These are phyloP conservation scores for Colletotrichum sp. DNA, from an alignment of 2,329 filamentous ascomycete genomes.

Conservation along the genomic window DNA sequence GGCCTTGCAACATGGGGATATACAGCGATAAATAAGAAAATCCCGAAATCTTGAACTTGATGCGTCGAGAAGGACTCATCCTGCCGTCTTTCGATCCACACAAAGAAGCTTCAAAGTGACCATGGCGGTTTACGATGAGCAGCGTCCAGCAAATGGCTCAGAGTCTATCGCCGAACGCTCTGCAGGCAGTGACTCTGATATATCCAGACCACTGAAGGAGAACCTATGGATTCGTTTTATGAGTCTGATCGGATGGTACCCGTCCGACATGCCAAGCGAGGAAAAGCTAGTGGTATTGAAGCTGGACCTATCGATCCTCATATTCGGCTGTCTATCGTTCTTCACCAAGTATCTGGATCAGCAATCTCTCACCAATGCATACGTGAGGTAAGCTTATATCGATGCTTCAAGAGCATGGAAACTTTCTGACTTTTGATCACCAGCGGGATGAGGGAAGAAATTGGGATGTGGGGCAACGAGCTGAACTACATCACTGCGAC, in stretches of 20 bases:
- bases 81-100: neutral
- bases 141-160: neutral
- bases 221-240: conserved; percentile 21
- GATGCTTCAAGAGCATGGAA: neutral
- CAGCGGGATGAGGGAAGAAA: neutral
- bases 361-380: neutral
- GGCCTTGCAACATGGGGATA: neutral
- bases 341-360: conserved; percentile 42
- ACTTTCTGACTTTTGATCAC: neutral
- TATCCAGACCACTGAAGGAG: neutral
- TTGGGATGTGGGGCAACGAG: neutral
- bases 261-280: conserved; percentile 28
- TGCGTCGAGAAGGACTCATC: neutral
- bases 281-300: conserved; percentile 39
- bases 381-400: neutral
- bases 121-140: neutral
- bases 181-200: neutral
- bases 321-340: conserved; percentile 41
- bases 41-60: neutral
- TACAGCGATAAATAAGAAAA: neutral
- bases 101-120: neutral
- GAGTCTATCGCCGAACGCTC: neutral
- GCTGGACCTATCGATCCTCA: conserved; percentile 39
- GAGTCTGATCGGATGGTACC: conserved; percentile 35
- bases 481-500: neutral